Evolutionary conservation across 768 basidiomycete genomes (phyloP), one percentile per base, ranked within the genome.

Genomic region (Leccinum fibrillosum): DNA sequence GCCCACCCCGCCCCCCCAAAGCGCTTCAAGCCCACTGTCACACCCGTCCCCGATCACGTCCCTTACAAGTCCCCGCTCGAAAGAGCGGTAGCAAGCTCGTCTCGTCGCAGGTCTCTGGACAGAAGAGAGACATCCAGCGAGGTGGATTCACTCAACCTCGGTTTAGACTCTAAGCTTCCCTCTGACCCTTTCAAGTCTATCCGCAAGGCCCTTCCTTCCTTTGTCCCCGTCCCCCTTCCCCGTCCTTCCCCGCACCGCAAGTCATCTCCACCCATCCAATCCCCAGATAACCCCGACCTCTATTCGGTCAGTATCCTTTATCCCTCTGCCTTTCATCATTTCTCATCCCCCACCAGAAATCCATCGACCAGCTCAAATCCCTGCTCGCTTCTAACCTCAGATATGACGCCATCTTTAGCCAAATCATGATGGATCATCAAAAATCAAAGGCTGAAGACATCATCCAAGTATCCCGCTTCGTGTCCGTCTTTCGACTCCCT

Each of bases 381-480:
- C 57, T 66, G 17, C 71, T 72, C 28, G 55, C 67, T 11, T 51
- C 53, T 2, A 66, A 72, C 51, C 64, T 57, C 23, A 37, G 37
- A 1, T 50, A 57, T 52, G 64, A 65, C n/a, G 49, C 48, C 28
- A 39, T 63, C 19, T 56, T 71, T 47, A 68, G 62, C 34, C 57
- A 66, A 15, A 37, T 65, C 49, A 70, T 76, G 19, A 58, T 62
- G 7, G 59, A 67, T 3, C 68, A 69, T 45, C 48, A 68, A 19
- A 64, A 61, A 34, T 48, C 58, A 4, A 57, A 58, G 8, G 52
- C 56, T 19, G 60, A 62, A 12, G 83, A 84, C 39, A 70, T 82
- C 17, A 58, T 75, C 7, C 53, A 74, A 2, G 70, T 82, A n/a
- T 76, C 81, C 28, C 63, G 65, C 2, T 70, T 76, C 56, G 72